Base-by-base conservation (phyloP, 768 basidiomycete genomes). In the Sporobolomyces pararoseus region DNA sequence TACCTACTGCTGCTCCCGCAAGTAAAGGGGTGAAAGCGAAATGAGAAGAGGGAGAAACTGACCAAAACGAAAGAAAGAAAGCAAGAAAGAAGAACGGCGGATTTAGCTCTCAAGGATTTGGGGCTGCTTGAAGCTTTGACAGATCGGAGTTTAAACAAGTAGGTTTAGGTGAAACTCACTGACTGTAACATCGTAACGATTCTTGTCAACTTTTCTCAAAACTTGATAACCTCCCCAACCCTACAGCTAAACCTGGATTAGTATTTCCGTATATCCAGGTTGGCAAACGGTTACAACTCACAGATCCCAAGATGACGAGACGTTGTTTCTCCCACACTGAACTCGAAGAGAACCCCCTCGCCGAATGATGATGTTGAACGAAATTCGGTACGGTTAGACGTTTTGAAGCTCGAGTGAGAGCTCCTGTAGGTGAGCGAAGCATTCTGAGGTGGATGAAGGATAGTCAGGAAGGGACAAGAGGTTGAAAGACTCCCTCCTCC, bases 1-100 rank as follows among this genome's bases (percentile, higher is more conserved):
- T 91, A 4, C 91, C 91, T 31, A 91, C 89, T 5, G 89, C 84
- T 66, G 88, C 85, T 84, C 85, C 82, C 0, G 76, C 73, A n/a
- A 75, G 66, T 2, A 77, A 66, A 1, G 76, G 75, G 3, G 75
- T 75, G 65, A 75, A 75, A 34, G 71, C 68, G 37, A 76, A 75
- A 62, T 73, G 70, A 3, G 66, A 63, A 12, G 70, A 68, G 14
- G 72, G 73, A 6, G 68, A 72, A 51, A 75, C 70, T 64, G 46
- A 14, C 9, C 39, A 42, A 42, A 42, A 42, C 10, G 39, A 63
- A 27, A 23, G n/a, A 1, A 23, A 19, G 34, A 37, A n/a, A n/a
- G n/a, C n/a, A n/a, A n/a, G n/a, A 2, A 35, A n/a, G 29, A 34
- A 7, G 53, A 35, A 34, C 39, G 39, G 32, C 29, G 7, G 4